Evolutionary conservation across 257 asterid species (phyloP).

Genomic region (Scutellaria barbata): DNA sequence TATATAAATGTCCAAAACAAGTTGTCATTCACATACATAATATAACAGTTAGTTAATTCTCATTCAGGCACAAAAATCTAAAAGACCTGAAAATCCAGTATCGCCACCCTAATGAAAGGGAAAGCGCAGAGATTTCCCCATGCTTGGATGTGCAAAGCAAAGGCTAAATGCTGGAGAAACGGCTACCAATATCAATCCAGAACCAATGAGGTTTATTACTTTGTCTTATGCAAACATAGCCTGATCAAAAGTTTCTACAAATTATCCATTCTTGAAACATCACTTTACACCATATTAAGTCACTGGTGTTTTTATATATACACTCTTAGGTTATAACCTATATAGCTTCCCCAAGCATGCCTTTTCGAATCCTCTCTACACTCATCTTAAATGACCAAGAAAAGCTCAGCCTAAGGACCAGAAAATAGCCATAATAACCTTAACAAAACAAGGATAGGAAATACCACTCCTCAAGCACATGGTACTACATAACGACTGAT

Average conservation of each 20-base stretch:
- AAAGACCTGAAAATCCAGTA: neutral
- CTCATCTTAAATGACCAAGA: neutral
- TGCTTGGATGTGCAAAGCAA: neutral
- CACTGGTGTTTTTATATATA: neutral
- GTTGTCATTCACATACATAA: neutral
- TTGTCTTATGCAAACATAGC: neutral
- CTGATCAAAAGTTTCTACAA: neutral
- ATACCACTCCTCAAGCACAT: neutral
- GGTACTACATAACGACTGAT: neutral
- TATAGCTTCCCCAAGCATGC: neutral
- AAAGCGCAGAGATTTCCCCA: neutral
- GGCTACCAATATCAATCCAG: neutral
- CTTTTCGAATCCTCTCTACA: neutral
- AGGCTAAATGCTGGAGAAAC: neutral
- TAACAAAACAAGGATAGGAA: neutral
- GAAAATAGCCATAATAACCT: neutral
- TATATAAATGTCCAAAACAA: neutral
- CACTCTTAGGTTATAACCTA: neutral
- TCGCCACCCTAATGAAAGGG: neutral
- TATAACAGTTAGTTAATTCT: neutral
- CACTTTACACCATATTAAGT: neutral
- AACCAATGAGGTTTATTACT: neutral
- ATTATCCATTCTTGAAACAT: slow-evolving; percentile 11
- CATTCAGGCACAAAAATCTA: too few relatives aligned
- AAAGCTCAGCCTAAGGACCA: neutral